Conservation (phyloP, 306 rosid genomes). For the Corylus heterophylla region DNA sequence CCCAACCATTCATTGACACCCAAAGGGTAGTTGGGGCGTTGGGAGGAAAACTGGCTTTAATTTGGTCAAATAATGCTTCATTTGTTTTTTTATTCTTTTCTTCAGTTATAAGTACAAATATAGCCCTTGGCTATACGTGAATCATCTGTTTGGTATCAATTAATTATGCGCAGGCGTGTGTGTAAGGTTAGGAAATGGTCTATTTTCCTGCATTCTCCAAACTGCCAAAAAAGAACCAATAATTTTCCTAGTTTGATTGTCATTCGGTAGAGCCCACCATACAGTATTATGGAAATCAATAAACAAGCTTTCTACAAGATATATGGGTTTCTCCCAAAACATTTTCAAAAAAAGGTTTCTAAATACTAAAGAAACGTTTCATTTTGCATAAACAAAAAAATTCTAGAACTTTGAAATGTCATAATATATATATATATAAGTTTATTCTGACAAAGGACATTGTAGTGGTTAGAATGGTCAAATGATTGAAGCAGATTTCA, state of each 20-base stretch:
- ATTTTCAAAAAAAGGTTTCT: no score
- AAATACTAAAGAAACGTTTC: no score
- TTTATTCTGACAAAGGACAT: neutral
- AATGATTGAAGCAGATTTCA: neutral
- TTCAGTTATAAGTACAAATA: neutral
- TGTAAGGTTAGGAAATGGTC: neutral
- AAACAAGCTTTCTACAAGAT: neutral
- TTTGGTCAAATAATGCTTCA: neutral
- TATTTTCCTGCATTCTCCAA: neutral
- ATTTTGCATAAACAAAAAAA: no score
- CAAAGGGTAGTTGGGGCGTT: neutral
- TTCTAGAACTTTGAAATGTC: no score
- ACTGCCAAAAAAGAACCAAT: neutral
- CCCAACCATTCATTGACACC: neutral
- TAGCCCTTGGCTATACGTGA: neutral
- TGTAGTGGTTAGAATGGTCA: neutral
- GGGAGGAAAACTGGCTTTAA: neutral
- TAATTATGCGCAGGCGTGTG: neutral
- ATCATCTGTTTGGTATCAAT: neutral
- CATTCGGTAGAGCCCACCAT: neutral
- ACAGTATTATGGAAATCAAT: neutral
- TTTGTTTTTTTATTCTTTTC: neutral
- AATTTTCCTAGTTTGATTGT: neutral
- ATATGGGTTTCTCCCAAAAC: no score
- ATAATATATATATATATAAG: no score